Percentiles rank a stretch among this genome's conserved stretches.
Evolutionary conservation across 768 basidiomycete genomes (phyloP).

Genomic region (Pisolithus microcarpus): DNA sequence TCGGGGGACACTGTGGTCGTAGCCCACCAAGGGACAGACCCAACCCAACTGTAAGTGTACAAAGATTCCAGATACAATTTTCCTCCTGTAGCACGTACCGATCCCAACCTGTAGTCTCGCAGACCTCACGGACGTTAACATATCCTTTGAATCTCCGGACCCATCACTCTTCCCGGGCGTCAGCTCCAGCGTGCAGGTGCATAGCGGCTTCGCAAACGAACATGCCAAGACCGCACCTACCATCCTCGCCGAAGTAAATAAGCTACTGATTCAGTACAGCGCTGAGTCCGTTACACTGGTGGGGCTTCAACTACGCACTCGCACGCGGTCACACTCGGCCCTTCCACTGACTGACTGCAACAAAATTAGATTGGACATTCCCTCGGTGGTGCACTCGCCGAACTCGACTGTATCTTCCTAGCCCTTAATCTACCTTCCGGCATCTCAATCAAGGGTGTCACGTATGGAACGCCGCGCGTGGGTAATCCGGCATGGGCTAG

Average conservation of each 20-base stretch:
- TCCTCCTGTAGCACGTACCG: background rate
- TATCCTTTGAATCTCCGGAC: slow-evolving; percentile 34
- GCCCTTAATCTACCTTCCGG: slow-evolving; percentile 39
- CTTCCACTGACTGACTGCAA: background rate
- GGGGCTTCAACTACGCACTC: slow-evolving; percentile 1
- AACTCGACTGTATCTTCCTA: slow-evolving; percentile 44
- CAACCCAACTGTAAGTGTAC: slow-evolving; percentile 39
- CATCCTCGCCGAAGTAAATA: slow-evolving; percentile 39
- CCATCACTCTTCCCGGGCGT: slow-evolving; percentile 50
- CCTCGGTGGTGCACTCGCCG: slow-evolving; percentile 46
- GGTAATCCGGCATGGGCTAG: slow-evolving; percentile 23
- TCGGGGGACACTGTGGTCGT: slow-evolving; percentile 46
- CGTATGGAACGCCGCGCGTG: slow-evolving; percentile 26
- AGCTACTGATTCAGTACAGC: slow-evolving; percentile 31
- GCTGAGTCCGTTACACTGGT: slow-evolving; percentile 38
- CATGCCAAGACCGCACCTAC: slow-evolving; percentile 41
- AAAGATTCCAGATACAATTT: no score
- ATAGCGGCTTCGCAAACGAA: slow-evolving; percentile 46
- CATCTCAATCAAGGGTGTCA: slow-evolving; percentile 26
- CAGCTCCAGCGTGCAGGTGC: slow-evolving; percentile 36
- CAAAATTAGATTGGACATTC: slow-evolving; percentile 37
- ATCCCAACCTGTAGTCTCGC: slow-evolving; percentile 32
- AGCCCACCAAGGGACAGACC: slow-evolving; percentile 56
- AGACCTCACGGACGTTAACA: slow-evolving; percentile 42
- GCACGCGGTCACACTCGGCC: no score